phyloP scores from a whole-genome alignment of 257 asterid genomes.

The Fraxinus anomala region DNA sequence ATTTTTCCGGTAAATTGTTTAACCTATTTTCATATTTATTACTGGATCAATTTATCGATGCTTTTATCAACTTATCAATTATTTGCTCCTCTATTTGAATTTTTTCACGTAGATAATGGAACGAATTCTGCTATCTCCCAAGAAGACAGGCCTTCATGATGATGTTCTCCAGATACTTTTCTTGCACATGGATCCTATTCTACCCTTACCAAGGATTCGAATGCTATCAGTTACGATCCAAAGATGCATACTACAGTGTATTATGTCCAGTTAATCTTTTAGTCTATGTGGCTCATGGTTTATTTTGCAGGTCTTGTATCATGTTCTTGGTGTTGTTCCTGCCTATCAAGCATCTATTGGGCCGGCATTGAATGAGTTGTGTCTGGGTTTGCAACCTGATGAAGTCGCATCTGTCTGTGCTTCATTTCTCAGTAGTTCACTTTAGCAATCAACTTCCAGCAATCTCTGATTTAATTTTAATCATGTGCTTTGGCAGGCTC shows the following conservation, averaged over 20 bases:
- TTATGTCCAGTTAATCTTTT: conserved; percentile 21
- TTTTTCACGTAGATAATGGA: conserved; percentile 68
- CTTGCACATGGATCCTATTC: conserved; percentile 90
- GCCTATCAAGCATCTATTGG: conserved; percentile 77
- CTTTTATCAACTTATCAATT: conserved; percentile 19
- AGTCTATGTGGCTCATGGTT: conserved; percentile 31
- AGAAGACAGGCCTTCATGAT: conserved; percentile 89
- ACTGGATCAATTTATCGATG: conserved; percentile 15
- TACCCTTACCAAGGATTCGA: conserved; percentile 90
- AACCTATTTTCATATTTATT: conserved; percentile 7
- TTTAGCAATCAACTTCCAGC: conserved; percentile 21
- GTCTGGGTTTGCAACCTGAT: conserved; percentile 88
- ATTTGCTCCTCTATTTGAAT: conserved; percentile 10
- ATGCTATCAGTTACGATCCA: conserved; percentile 82
- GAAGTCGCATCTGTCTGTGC: conserved; percentile 91
- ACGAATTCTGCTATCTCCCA: conserved; percentile 78
- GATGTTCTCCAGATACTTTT: conserved; percentile 79
- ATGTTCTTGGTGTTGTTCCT: conserved; percentile 92
- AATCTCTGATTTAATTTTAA: conserved; percentile 22
- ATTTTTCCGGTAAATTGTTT: conserved; percentile 75
- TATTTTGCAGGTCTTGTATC: conserved; percentile 78
- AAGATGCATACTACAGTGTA: conserved; percentile 2
- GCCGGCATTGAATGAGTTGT: conserved; percentile 90
- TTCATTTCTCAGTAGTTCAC: conserved; percentile 24
- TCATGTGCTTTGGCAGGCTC: conserved; percentile 60